These are phyloP conservation scores for Mycena sp. DNA, from an alignment of 1,284 basidiomycete species.

Conservation along the genomic window DNA sequence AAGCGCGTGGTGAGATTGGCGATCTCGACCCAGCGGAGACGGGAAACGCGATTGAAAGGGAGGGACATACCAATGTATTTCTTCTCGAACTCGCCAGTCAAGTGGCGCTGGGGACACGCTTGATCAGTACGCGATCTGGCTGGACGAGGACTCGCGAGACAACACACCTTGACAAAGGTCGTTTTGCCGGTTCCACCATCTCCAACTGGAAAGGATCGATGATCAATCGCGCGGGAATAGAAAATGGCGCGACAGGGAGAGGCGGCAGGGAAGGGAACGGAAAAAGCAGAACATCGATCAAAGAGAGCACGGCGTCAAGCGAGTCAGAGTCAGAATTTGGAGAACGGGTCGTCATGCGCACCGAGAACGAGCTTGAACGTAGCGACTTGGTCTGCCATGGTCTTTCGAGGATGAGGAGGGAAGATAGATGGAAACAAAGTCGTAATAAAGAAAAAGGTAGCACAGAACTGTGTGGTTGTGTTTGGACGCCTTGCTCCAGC, in stretches of 20 bases:
- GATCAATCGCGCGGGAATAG: conserved; percentile 31
- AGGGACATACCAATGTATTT: conserved; percentile 92
- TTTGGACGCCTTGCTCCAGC: background rate
- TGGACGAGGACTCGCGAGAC: conserved; percentile 30
- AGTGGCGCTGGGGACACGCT: conserved; percentile 79
- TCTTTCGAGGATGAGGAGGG: conserved; percentile 27
- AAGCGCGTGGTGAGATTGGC: conserved; percentile 29
- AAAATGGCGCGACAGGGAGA: conserved; percentile 29
- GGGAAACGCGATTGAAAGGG: conserved; percentile 28
- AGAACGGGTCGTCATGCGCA: conserved; percentile 50
- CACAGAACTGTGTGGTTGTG: background rate
- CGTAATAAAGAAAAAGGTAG: background rate
- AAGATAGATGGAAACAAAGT: conserved; percentile 17
- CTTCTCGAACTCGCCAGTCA: conserved; percentile 99
- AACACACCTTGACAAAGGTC: conserved; percentile 92
- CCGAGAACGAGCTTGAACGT: conserved; percentile 99
- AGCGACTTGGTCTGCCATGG: conserved; percentile 71
- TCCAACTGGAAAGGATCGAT: conserved; percentile 71
- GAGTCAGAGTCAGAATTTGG: conserved; percentile 39
- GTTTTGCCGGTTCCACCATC: conserved; percentile 99
- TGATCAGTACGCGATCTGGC: conserved; percentile 69
- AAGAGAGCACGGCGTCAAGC: conserved; percentile 39
- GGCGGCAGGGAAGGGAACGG: conserved; percentile 39
- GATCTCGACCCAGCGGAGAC: conserved; percentile 21
- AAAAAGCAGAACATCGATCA: conserved; percentile 42